Percentiles rank a stretch among this genome's conserved stretches.
phyloP scores from a whole-genome alignment of 2,329 filamentous ascomycete species.

The Colletotrichum eleusines region DNA sequence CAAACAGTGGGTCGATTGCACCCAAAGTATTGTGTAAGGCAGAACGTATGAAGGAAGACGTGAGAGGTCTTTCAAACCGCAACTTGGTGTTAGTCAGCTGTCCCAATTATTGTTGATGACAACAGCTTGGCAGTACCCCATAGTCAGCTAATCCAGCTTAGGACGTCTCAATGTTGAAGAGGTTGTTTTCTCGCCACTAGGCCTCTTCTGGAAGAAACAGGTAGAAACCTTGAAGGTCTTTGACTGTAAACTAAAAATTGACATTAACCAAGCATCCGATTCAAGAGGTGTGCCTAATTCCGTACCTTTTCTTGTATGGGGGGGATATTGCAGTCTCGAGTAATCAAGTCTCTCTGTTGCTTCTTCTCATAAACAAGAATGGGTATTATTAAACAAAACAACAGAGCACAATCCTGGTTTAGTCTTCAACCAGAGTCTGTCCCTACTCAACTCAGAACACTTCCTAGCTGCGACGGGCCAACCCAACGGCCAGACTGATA shows the following conservation, averaged over 20 bases:
- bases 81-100: slow-evolving; percentile 28
- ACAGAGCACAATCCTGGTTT: too few relatives aligned
- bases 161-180: background rate
- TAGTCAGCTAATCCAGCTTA: slow-evolving; percentile 12
- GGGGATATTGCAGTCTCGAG: background rate
- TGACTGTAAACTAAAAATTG: background rate
- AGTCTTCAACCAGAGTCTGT: background rate
- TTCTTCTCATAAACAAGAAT: background rate
- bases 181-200: background rate
- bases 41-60: background rate
- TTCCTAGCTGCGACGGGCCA: background rate
- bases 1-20: background rate
- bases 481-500: background rate
- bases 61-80: background rate
- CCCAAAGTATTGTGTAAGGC: background rate
- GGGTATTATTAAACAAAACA: background rate
- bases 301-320: background rate
- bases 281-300: background rate
- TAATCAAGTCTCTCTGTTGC: background rate
- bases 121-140: slow-evolving; percentile 40
- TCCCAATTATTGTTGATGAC: slow-evolving; percentile 10
- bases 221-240: background rate
- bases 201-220: background rate
- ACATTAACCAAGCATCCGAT: background rate
- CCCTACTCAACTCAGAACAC: background rate